phyloP scores from a whole-genome alignment of 371 early-diverging fungal genomes.

The Fennellomyces sp. region DNA sequence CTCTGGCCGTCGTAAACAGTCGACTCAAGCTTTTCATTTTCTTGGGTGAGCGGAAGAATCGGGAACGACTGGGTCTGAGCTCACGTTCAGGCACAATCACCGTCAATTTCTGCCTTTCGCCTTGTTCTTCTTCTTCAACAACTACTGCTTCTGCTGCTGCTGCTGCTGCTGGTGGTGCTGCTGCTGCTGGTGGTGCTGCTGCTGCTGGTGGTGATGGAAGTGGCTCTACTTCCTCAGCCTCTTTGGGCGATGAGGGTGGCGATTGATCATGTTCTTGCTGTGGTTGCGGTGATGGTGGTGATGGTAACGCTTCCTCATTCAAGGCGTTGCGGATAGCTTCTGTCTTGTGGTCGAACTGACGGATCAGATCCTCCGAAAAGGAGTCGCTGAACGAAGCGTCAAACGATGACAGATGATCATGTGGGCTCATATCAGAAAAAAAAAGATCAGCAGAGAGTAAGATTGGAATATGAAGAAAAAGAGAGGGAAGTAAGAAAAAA shows the following conservation, averaged over 20 bases:
- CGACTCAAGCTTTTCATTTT: conserved; percentile 12
- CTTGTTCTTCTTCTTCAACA: not conserved
- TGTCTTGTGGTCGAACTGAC: conserved; percentile 29
- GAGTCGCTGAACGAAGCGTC: conserved; percentile 9
- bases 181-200: not conserved
- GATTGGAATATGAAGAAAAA: too few species aligned
- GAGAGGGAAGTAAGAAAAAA: not conserved
- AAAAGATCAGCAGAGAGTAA: not conserved
- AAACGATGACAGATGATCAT: conserved; percentile 6
- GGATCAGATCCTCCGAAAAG: conserved; percentile 30
- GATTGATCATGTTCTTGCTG: not conserved
- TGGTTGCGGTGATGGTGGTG: conserved; percentile 1
- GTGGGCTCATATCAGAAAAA: not conserved
- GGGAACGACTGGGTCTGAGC: not conserved
- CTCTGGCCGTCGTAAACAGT: not conserved
- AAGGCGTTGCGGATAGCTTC: not conserved
- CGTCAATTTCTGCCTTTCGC: not conserved
- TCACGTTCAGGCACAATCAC: not conserved
- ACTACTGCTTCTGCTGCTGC: not conserved
- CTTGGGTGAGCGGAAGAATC: conserved; percentile 8
- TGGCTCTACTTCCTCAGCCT: not conserved
- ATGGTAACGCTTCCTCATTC: not conserved
- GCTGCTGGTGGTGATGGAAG: not conserved
- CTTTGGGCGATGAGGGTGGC: not conserved
- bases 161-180: not conserved